A percentile compares a stretch with the other conserved stretches of the same genome.
phyloP scores from a whole-genome alignment of 2,329 filamentous ascomycete genomes.

The Penicillium sp. region DNA sequence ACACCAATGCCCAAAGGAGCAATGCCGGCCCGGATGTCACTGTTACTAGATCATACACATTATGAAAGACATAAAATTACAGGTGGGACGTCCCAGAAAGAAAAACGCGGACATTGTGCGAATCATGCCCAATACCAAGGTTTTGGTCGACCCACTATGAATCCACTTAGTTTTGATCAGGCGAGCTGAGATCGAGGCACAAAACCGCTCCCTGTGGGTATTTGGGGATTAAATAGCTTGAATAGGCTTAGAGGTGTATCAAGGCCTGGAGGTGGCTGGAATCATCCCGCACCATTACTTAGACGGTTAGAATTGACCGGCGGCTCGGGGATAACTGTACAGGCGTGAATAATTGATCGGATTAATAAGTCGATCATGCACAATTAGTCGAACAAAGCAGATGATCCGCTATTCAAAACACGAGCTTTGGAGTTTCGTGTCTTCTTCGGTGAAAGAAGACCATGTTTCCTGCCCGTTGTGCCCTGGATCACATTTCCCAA shows the following conservation, averaged over 20 bases:
- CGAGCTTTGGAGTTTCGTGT: background rate
- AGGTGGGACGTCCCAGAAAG: conserved; percentile 14
- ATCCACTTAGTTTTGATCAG: conserved; percentile 6
- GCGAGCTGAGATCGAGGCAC: conserved; percentile 20
- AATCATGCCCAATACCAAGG: conserved; percentile 10
- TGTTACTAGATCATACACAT: conserved; percentile 1
- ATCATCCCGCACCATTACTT: background rate
- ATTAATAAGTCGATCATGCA: background rate
- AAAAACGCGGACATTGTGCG: conserved; percentile 8
- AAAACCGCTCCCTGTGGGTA: conserved; percentile 4
- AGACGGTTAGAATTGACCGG: background rate
- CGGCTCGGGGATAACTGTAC: background rate
- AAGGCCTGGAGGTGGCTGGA: conserved; percentile 17
- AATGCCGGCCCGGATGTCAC: background rate
- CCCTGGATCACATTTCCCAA: conserved; percentile 2
- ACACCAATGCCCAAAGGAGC: background rate
- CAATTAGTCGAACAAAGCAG: background rate
- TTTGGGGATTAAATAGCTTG: background rate
- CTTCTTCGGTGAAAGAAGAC: conserved; percentile 1
- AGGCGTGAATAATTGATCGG: background rate
- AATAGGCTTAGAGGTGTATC: background rate
- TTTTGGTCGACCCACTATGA: conserved; percentile 11
- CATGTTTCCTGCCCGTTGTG: conserved; percentile 1
- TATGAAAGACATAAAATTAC: conserved; percentile 9
- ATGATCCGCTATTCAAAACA: background rate